Evolutionary conservation across 495 filamentous ascomycete species (phyloP).

Genomic region (Xylaria intraflava): DNA sequence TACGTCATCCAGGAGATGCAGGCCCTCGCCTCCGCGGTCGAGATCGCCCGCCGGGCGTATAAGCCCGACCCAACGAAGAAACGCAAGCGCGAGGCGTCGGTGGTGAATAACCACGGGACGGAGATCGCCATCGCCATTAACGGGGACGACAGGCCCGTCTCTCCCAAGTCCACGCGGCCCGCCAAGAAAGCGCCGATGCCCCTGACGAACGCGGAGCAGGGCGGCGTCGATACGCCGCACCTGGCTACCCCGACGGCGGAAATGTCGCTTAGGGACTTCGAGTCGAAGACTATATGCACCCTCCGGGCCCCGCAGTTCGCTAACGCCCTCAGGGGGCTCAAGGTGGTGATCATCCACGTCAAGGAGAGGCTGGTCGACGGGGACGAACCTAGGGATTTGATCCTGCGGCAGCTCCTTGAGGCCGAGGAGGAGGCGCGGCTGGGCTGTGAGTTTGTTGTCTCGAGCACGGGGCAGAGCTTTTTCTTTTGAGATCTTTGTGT

Average conservation of each 20-base stretch:
- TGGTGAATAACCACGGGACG: constrained; percentile 6
- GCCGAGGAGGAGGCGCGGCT: constrained; percentile 55
- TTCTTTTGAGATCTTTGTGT: too few species aligned
- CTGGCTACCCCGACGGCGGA: constrained; percentile 33
- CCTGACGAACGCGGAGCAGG: constrained; percentile 5
- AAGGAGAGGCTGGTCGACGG: constrained; percentile 68
- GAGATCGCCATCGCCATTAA: neutral
- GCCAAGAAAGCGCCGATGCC: constrained; percentile 9
- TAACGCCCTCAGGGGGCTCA: constrained; percentile 42
- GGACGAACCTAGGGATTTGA: constrained; percentile 52
- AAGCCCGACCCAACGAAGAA: constrained; percentile 32
- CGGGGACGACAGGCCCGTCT: constrained; percentile 30
- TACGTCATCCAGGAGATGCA: constrained; percentile 73
- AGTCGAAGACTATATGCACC: constrained; percentile 3
- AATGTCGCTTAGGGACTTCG: constrained; percentile 29
- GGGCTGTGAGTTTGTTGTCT: constrained; percentile 74
- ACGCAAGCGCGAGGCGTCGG: constrained; percentile 31
- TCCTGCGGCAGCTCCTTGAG: constrained; percentile 58
- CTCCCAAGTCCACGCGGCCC: constrained; percentile 32
- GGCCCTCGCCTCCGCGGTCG: constrained; percentile 61
- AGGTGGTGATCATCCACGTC: constrained; percentile 72
- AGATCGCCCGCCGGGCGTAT: constrained; percentile 27
- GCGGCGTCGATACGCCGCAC: constrained; percentile 24
- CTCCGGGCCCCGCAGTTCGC: constrained; percentile 3
- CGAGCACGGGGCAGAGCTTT: constrained; percentile 45